A percentile compares a stretch with the other conserved stretches of the same genome.
Evolutionary conservation across 768 basidiomycete species (phyloP).

Genomic region (Megacollybia marginata): DNA sequence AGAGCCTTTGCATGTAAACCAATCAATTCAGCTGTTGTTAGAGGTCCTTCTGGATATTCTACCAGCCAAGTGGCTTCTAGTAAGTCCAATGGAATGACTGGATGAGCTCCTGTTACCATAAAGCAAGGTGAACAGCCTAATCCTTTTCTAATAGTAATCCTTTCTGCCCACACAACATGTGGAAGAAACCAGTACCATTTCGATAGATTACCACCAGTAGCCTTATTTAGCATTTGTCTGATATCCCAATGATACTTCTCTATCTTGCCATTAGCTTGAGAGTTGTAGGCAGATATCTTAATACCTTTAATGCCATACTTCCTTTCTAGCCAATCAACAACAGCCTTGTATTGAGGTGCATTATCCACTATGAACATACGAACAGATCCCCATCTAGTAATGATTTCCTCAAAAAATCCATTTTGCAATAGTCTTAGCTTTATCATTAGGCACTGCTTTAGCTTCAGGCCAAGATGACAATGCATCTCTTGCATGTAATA

Average conservation of each 20-base stretch:
- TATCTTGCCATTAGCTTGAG: too few species aligned
- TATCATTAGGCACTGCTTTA: constrained; percentile 13
- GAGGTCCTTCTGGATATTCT: background rate
- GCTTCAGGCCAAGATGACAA: constrained; percentile 16
- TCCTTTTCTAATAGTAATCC: constrained; percentile 1
- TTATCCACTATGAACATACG: constrained; percentile 25
- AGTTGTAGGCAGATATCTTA: constrained; percentile 17
- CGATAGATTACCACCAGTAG: too few species aligned
- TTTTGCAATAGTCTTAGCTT: constrained; percentile 9
- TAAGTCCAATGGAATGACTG: background rate
- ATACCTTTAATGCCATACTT: constrained; percentile 19
- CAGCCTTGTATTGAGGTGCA: constrained; percentile 16
- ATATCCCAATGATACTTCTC: too few species aligned
- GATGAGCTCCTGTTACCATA: background rate
- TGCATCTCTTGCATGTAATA: constrained; percentile 18
- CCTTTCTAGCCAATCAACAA: background rate
- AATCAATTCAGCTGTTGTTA: background rate
- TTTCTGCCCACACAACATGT: constrained; percentile 1
- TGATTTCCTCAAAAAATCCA: constrained; percentile 21
- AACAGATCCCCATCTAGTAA: constrained; percentile 17
- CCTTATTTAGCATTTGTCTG: constrained; percentile 17
- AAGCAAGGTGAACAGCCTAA: constrained; percentile 2
- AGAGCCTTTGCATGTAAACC: background rate
- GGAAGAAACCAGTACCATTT: constrained; percentile 5
- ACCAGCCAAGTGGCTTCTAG: background rate